Evolutionary conservation across 805 yeast genomes (phyloP), one percentile per base, ranked within the genome.

Genomic region (Cyberlindnera maritima): DNA sequence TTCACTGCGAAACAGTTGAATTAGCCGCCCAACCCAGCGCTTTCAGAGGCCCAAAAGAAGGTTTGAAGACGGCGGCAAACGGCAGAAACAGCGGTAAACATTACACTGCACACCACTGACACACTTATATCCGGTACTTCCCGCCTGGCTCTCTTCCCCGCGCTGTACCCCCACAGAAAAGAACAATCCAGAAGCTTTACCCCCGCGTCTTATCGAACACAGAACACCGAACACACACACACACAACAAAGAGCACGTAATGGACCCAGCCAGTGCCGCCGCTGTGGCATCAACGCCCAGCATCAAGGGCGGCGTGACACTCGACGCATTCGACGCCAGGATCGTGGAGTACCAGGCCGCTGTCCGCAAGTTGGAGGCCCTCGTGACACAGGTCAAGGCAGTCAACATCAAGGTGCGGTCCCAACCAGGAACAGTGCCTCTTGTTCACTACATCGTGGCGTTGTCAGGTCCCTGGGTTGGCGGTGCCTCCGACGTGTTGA

Each of bases 331-430:
- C 40, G 89, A 83, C 53, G 78, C 81, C 13, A 75, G 75, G 50
- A 69, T 80, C 19, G 62, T 83, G 3, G 87, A 84, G 59, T 84
- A 76, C 61, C 75, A 73, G 46, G 79, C 79, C 55, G 77, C 81
- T 10, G 65, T 75, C 3, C 59, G 64, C 46, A 81, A 81, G 57
- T 56, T 81, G 21, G 66, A 67, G 32, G 62, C 64, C 29, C 60
- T 76, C 39, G 49, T 65, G 3, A 61, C 68, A 15, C 59, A 69
- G 20, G 54, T 76, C n/a, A 61, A 54, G 37, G 56, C 58, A 11
- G 34, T 50, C 17, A 41, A 31, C 32, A 57, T 55, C 41, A 57
- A 49, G 33, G 36, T 48, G 21, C 50, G 52, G 13, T n/a, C 56
- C 7, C 31, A 36, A 17, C 40, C 18, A 12, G 43, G 38, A 4